Evolutionary conservation across 2,329 filamentous ascomycete species (phyloP), one percentile per base, ranked within the genome.

Genomic region (Incumbomyces delicatus): DNA sequence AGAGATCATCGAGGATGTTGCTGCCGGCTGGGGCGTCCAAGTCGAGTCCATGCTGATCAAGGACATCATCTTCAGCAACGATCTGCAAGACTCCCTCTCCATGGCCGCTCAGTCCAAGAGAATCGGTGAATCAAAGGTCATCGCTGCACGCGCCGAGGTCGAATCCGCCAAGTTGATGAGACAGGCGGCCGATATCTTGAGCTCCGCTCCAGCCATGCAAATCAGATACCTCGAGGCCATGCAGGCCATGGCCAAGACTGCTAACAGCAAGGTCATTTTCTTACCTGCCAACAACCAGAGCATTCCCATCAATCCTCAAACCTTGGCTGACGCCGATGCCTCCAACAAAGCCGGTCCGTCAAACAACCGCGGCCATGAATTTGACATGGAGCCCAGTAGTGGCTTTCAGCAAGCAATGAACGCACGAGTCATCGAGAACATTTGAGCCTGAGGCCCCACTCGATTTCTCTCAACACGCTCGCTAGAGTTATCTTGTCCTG

Each of bases 41-140:
- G 92, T 96, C 49, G 92, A 96, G 75, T 89, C 83, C 61, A 98
- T 98, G 90, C 81, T 98, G 57, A 90, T 98, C 77, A 96, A 98
- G 72, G 92, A 98, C 67, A 94, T 98, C 63, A 85, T 96, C 64
- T 98, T 98, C 78, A 88, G 81, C 69, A 81, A 87, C 62, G 92
- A 96, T 57, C 76, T 98, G 37, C 92, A 98, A 69, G 90, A 96
- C 61, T 92, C 86, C 14, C 79, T 98, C 41, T 94, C 87, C 63
- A 96, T 98, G 92, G 92, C 92, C 33, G 92, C 92, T 2, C 92
- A 98, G 76, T 87, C 84, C 73, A 96, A 96, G 83, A 84, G 92
- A 58, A 95, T 95, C 48, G 92, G 92, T 71, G 92, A 98, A 69
- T 88, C 84, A 71, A 98, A 98, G 76, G 87, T 98, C 64, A 96